Evolutionary conservation across 257 asterid genomes (phyloP).

Genomic region (Mitragyna speciosa): DNA sequence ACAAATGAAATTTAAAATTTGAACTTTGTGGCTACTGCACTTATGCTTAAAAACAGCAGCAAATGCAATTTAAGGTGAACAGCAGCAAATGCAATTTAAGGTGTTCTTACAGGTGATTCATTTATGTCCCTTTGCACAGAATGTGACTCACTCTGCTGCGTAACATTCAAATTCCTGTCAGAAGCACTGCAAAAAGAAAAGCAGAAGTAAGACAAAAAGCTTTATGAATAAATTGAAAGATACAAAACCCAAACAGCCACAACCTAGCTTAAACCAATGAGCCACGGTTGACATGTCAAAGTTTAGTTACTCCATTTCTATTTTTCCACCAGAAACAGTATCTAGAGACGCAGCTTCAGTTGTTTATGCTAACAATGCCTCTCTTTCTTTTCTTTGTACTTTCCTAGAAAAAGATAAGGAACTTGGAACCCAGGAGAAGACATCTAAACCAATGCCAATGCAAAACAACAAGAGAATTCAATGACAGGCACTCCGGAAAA

Average conservation of each 20-base stretch:
- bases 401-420: neutral
- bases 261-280: conserved; percentile 2
- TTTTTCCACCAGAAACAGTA: neutral
- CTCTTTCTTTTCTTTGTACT: neutral
- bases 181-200: conserved; percentile 45
- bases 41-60: neutral
- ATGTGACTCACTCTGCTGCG: conserved; percentile 26
- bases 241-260: neutral
- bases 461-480: neutral
- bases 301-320: neutral
- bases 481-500: neutral
- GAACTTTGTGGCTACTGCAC: conserved; percentile 1
- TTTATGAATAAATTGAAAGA: too few species aligned
- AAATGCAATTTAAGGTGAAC: neutral
- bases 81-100: neutral
- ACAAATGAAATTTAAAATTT: neutral
- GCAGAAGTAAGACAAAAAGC: neutral
- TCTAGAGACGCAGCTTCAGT: neutral
- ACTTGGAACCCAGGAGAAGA: neutral
- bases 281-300: neutral
- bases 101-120: conserved; percentile 40
- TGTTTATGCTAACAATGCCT: neutral
- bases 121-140: conserved; percentile 19
- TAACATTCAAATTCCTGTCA: conserved; percentile 32
- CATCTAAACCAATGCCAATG: neutral